These are phyloP conservation scores for Coffea canephora DNA, from an alignment of 257 asterid species.

Conservation along the genomic window DNA sequence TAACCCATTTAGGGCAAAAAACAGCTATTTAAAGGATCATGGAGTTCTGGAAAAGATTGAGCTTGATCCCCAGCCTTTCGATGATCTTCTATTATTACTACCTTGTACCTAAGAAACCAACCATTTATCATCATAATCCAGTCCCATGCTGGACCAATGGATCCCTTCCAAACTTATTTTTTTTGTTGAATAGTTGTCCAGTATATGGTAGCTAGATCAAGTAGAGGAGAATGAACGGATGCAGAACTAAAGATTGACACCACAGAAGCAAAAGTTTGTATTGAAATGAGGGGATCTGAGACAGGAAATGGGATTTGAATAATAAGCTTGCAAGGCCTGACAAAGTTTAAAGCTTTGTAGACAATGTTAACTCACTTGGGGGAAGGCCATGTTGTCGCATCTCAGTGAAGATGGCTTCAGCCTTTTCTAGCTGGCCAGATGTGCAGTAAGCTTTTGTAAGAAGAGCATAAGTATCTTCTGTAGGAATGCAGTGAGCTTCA, in stretches of 20 bases:
- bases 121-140: too few species aligned
- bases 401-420: slow-evolving; percentile 71
- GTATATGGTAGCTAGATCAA: too few species aligned
- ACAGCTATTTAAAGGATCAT: background rate
- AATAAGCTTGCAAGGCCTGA: background rate
- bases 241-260: background rate
- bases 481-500: slow-evolving; percentile 73
- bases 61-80: background rate
- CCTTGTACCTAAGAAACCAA: too few species aligned
- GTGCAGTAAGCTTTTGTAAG: slow-evolving; percentile 67
- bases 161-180: too few species aligned
- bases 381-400: slow-evolving; percentile 56
- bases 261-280: background rate
- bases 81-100: too few species aligned
- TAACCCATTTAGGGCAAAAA: background rate
- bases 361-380: slow-evolving; percentile 44
- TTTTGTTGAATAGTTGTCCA: too few species aligned
- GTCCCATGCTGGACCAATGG: too few species aligned
- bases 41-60: background rate
- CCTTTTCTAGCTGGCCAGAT: slow-evolving; percentile 56
- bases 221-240: background rate
- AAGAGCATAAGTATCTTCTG: slow-evolving; percentile 85
- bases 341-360: background rate
- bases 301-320: background rate
- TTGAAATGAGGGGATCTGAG: background rate